phyloP scores from a whole-genome alignment of 1,284 basidiomycete species.

The Trametes sp. region DNA sequence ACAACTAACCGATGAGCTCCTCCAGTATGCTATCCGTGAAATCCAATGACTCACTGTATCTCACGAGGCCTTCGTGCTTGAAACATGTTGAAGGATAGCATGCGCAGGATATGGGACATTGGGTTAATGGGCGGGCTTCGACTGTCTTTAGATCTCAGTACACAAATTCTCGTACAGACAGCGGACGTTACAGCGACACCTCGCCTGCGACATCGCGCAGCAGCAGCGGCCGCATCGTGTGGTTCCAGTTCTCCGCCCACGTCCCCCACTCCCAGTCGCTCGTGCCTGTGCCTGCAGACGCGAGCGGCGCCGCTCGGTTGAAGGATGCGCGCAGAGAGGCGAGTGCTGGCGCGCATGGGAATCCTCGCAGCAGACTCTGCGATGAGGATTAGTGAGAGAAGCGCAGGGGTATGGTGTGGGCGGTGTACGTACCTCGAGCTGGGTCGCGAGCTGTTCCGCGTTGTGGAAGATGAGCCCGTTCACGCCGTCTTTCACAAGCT shows the following conservation, averaged over 20 bases:
- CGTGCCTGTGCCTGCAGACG: constrained; percentile 28
- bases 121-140: too few species aligned
- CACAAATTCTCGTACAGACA: too few species aligned
- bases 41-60: too few species aligned
- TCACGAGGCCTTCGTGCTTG: too few species aligned
- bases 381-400: not conserved
- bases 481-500: constrained; percentile 84
- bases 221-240: constrained; percentile 69
- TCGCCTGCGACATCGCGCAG: constrained; percentile 52
- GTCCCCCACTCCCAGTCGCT: constrained; percentile 68
- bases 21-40: too few species aligned
- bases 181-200: constrained; percentile 19
- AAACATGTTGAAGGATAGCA: too few species aligned
- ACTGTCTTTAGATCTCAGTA: too few species aligned
- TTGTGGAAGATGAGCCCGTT: constrained; percentile 86
- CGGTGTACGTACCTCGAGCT: constrained; percentile 67
- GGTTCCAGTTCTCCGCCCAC: constrained; percentile 89
- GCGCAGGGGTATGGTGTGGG: not conserved
- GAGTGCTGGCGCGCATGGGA: constrained; percentile 64
- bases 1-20: too few species aligned
- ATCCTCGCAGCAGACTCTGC: constrained; percentile 57
- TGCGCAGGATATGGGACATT: too few species aligned
- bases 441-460: constrained; percentile 72
- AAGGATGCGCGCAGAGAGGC: constrained; percentile 57
- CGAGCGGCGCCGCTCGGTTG: constrained; percentile 19